Percentiles rank a stretch among this genome's conserved stretches.
Evolutionary conservation across 225 moss, liverwort and hornwort species (phyloP).

Genomic region (Bryoerythrophyllum caledonicum): DNA sequence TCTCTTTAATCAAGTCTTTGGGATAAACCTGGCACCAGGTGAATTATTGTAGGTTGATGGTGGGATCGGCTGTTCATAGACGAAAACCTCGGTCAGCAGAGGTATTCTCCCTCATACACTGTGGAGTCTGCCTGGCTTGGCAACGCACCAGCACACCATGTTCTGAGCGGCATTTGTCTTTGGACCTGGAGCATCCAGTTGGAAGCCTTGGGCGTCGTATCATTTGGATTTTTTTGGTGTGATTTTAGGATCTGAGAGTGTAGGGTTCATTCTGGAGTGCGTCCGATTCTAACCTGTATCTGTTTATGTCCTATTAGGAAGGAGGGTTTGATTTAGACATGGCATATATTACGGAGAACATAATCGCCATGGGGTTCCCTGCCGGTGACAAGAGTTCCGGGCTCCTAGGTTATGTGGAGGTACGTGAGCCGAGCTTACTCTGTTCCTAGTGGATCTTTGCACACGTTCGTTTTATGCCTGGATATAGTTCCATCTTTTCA

Average conservation of each 20-base stretch:
- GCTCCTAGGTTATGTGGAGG: constrained; percentile 97
- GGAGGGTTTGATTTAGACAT: constrained; percentile 98
- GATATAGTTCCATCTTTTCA: not conserved
- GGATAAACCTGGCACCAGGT: not conserved
- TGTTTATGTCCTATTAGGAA: constrained; percentile 56
- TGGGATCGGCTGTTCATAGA: not conserved
- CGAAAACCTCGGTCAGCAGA: not conserved
- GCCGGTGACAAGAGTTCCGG: constrained; percentile 98
- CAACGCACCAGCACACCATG: not conserved
- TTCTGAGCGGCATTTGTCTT: not conserved
- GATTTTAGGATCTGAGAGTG: not conserved
- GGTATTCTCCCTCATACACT: not conserved
- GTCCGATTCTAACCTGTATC: not conserved
- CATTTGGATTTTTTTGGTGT: not conserved
- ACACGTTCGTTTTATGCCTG: constrained; percentile 4
- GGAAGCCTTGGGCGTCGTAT: not conserved
- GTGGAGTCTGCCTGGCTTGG: not conserved
- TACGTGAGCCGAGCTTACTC: constrained; percentile 20
- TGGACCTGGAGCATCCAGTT: not conserved
- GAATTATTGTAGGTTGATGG: not conserved
- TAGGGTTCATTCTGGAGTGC: not conserved
- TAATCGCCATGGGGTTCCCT: constrained; percentile 99
- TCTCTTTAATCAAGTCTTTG: not conserved
- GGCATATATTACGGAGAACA: constrained; percentile 95
- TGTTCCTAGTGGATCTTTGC: not conserved